Evolutionary conservation across 2,329 filamentous ascomycete species (phyloP), one percentile per base, ranked within the genome.

Genomic region (Ceratocystis destructans): DNA sequence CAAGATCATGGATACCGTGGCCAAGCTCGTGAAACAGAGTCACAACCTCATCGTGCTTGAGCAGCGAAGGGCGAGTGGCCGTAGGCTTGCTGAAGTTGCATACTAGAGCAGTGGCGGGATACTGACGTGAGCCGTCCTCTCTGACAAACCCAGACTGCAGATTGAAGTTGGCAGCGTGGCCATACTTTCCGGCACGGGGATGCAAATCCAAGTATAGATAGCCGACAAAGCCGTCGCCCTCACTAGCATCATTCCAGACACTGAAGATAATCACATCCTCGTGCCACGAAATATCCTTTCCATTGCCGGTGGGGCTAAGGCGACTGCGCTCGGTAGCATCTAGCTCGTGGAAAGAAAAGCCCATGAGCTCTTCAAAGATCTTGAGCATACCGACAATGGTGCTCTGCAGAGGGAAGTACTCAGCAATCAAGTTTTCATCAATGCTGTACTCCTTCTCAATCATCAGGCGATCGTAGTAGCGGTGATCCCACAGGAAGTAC

Each of bases 21-120:
- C 86, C 86, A 0, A 88, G 78, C 73, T 89, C 86, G 72, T 94
- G 88, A 82, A 94, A 93, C 8, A 93, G 81, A 0, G 89, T 92
- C 10, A 90, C 86, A 1, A 92, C 87, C 74, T 93, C 88, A 65
- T 89, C 86, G 72, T 93, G 89, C 79, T 92, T 91, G 53, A 94
- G 81, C 2, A 93, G 80, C 25, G 85, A 88, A 3, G 89, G 89
- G 75, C 90, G 91, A 73, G 82, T 87, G 8, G 83, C 78, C 0
- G 87, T 88, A 1, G 89, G 87, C 76, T 92, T 92, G 73, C 85
- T 88, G 74, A 93, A 93, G 77, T 93, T 93, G 81, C 89, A 93
- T 10, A 93, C 88, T 10, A 93, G 79, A 1, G 89, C 87, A 0
- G 89, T 93, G 0, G 87, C 87, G 5, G 89, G 88, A 74, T 91